Percentiles rank a stretch among this genome's conserved stretches.
phyloP scores from a whole-genome alignment of 441 rosid species.

The Erodium moschatum region DNA sequence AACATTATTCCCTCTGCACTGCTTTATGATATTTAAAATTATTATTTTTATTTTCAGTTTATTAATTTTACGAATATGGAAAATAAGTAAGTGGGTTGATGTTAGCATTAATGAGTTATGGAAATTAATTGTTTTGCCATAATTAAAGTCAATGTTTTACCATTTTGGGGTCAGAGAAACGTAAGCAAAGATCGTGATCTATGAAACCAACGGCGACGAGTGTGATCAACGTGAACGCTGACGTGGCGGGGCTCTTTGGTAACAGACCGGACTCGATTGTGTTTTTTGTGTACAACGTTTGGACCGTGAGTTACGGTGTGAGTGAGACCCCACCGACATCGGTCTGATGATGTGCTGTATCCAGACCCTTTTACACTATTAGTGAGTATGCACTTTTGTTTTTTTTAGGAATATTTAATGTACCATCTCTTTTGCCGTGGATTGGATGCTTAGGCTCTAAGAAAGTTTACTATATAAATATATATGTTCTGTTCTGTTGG shows the following conservation, averaged over 20 bases:
- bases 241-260: constrained; percentile 31
- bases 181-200: constrained; percentile 15
- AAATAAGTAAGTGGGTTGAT: background rate
- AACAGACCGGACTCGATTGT: background rate
- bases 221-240: constrained; percentile 23
- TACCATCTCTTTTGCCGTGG: background rate
- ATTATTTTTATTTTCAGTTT: background rate
- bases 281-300: constrained; percentile 4
- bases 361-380: background rate
- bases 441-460: background rate
- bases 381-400: background rate
- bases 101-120: background rate
- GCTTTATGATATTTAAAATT: constrained; percentile 1
- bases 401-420: background rate
- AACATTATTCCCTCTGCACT: background rate
- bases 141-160: background rate
- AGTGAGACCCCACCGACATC: constrained; percentile 1
- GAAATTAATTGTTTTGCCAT: background rate
- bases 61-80: background rate
- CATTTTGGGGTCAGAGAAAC: background rate
- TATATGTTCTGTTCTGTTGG: background rate
- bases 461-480: background rate
- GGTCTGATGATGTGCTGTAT: background rate
- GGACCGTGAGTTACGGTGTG: background rate
- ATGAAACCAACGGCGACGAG: constrained; percentile 30